Evolutionary conservation across 2,329 filamentous ascomycete species (phyloP).

Genomic region (Emergomyces africanus): DNA sequence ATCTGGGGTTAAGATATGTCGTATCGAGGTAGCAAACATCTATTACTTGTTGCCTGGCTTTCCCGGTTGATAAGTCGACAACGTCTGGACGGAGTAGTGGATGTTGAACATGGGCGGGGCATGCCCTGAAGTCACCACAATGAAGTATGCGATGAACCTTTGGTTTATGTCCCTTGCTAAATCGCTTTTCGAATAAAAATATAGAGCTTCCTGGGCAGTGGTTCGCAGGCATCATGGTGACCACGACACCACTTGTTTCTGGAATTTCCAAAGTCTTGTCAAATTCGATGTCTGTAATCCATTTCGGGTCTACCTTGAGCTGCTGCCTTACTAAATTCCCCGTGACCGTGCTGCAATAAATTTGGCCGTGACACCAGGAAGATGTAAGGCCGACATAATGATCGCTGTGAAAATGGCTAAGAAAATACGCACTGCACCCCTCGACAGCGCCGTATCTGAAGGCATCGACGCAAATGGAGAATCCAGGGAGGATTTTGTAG

Average conservation of each 20-base stretch:
- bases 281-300: conserved; percentile 74
- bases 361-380: conserved; percentile 83
- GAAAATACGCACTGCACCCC: conserved; percentile 86
- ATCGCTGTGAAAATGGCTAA: conserved; percentile 96
- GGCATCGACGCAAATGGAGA: conserved; percentile 88
- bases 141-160: conserved; percentile 72
- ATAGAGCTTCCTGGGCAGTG: conserved; percentile 93
- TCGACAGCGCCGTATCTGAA: conserved; percentile 91
- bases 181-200: conserved; percentile 76
- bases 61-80: conserved; percentile 56
- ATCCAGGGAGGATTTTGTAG: conserved; percentile 93
- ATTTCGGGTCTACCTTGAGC: conserved; percentile 72
- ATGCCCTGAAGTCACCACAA: conserved; percentile 92
- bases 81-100: conserved; percentile 66
- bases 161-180: conserved; percentile 46
- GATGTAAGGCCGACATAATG: conserved; percentile 88
- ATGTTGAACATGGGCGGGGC: conserved; percentile 69
- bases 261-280: conserved; percentile 68
- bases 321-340: conserved; percentile 80
- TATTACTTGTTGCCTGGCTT: conserved; percentile 67
- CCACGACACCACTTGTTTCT: conserved; percentile 65
- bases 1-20: conserved; percentile 90
- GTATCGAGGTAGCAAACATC: conserved; percentile 96
- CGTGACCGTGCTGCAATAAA: conserved; percentile 91
- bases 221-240: conserved; percentile 94